phyloP scores from a whole-genome alignment of 2,329 filamentous ascomycete genomes.

The Penicillium rolfsii region DNA sequence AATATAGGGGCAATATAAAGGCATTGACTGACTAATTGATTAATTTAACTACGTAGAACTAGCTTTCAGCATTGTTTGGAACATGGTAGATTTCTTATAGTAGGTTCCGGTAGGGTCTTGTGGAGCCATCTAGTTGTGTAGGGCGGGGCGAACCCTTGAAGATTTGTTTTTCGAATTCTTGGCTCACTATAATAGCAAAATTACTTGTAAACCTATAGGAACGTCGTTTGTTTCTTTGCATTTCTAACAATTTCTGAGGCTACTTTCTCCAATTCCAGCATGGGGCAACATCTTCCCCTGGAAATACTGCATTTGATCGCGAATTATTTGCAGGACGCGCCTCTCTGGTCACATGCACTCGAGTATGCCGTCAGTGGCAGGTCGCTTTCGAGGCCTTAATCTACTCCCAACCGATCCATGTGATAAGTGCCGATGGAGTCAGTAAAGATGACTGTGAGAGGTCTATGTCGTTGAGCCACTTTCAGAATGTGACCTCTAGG shows the following conservation, averaged over 20 bases:
- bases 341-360: slow-evolving; percentile 8
- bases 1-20: too few relatives aligned
- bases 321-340: not conserved
- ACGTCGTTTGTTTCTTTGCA: not conserved
- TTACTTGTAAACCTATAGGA: not conserved
- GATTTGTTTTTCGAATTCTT: not conserved
- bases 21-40: too few relatives aligned
- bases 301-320: slow-evolving; percentile 4
- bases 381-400: slow-evolving; percentile 17
- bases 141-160: too few relatives aligned
- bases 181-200: not conserved
- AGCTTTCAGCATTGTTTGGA: too few relatives aligned
- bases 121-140: too few relatives aligned
- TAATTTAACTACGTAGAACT: too few relatives aligned
- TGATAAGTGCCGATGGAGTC: slow-evolving; percentile 15
- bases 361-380: slow-evolving; percentile 23
- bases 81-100: too few relatives aligned
- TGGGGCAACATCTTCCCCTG: slow-evolving; percentile 1
- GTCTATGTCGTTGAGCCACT: slow-evolving; percentile 11
- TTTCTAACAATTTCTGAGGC: not conserved
- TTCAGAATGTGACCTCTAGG: slow-evolving; percentile 15
- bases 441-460: not conserved
- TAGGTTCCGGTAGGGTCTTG: too few relatives aligned
- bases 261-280: not conserved
- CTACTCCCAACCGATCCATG: slow-evolving; percentile 9